Conservation (phyloP, 371 early-diverging fungal genomes). For the Aphelidium insulamus region DNA sequence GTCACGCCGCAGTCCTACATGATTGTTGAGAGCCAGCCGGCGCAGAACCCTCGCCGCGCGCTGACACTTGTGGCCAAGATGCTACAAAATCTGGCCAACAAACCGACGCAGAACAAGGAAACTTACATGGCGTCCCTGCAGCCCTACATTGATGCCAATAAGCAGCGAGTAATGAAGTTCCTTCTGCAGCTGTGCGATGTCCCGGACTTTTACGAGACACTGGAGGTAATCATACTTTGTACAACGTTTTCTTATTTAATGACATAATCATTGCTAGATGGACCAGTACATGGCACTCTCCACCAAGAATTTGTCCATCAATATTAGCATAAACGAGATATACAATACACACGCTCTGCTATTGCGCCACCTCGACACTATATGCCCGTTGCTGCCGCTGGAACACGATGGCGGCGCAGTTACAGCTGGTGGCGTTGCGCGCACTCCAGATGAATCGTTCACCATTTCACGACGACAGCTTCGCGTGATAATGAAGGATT, state of each 20-base stretch:
- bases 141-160: conserved; percentile 71
- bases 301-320: conserved; percentile 64
- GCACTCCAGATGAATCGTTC: background rate
- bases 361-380: conserved; percentile 52
- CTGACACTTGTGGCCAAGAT: conserved; percentile 82
- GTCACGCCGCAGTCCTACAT: conserved; percentile 86
- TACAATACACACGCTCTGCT: conserved; percentile 69
- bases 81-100: conserved; percentile 79
- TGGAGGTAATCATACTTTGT: conserved; percentile 30
- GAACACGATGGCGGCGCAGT: too few relatives aligned
- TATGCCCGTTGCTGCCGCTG: too few relatives aligned
- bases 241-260: background rate
- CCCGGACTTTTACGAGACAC: conserved; percentile 73
- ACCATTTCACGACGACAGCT: too few relatives aligned
- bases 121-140: conserved; percentile 70
- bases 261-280: conserved; percentile 25
- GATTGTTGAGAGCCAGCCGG: conserved; percentile 62
- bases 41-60: conserved; percentile 56
- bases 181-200: conserved; percentile 80
- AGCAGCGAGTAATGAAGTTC: conserved; percentile 60
- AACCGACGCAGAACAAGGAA: conserved; percentile 80
- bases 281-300: conserved; percentile 87
- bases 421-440: too few relatives aligned
- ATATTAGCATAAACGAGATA: conserved; percentile 79
- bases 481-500: conserved; percentile 45